phyloP scores from a whole-genome alignment of 768 basidiomycete genomes.

The Amanita rimosa region DNA sequence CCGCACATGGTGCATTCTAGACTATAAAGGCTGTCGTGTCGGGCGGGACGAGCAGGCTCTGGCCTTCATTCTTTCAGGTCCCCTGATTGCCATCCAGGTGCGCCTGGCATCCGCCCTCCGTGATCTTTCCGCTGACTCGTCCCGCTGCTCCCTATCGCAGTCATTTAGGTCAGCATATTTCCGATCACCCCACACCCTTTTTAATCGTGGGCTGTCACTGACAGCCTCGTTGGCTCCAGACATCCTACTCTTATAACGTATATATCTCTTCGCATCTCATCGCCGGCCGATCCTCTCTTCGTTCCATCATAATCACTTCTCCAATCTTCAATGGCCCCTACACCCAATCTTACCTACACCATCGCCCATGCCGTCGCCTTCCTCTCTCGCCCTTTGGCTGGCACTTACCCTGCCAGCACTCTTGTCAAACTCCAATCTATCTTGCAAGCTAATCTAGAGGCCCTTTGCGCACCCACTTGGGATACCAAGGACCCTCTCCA shows the following conservation, averaged over 20 bases:
- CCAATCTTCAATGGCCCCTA: constrained; percentile 26
- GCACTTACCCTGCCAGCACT: constrained; percentile 45
- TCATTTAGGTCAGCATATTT: constrained; percentile 5
- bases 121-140: constrained; percentile 7
- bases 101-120: constrained; percentile 6
- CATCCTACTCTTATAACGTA: constrained; percentile 7
- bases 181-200: constrained; percentile 5
- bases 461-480: constrained; percentile 62
- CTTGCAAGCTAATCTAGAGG: constrained; percentile 64
- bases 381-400: constrained; percentile 55
- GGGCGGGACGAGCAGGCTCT: background rate
- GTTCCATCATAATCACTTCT: constrained; percentile 14
- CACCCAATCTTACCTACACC: constrained; percentile 46
- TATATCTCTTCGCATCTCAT: constrained; percentile 18
- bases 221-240: constrained; percentile 7
- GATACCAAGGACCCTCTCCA: constrained; percentile 48
- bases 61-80: constrained; percentile 7
- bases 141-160: constrained; percentile 3
- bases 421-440: constrained; percentile 59
- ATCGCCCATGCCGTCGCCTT: constrained; percentile 67
- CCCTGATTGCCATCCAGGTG: constrained; percentile 4
- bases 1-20: background rate
- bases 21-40: constrained; percentile 2
- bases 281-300: constrained; percentile 52
- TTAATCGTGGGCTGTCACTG: constrained; percentile 7